Evolutionary conservation across 257 asterid species (phyloP).

Genomic region (Thymus mandschuricus): DNA sequence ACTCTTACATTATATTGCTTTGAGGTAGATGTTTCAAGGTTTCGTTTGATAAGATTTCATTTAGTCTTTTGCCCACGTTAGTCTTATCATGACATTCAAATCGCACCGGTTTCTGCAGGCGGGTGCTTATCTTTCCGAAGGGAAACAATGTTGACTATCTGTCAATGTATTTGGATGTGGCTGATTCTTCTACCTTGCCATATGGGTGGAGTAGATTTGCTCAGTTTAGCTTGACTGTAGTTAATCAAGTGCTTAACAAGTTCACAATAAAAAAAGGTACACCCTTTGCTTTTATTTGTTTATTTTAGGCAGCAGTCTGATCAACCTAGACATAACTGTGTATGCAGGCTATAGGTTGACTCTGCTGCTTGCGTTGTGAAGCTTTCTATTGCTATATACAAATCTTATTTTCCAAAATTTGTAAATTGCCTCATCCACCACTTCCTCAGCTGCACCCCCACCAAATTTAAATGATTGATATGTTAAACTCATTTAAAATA

Average conservation of each 20-base stretch:
- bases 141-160: slow-evolving; percentile 89
- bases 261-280: slow-evolving; percentile 77
- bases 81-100: slow-evolving; percentile 19
- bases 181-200: slow-evolving; percentile 76
- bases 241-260: slow-evolving; percentile 73
- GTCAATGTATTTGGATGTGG: slow-evolving; percentile 93
- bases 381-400: slow-evolving; percentile 15
- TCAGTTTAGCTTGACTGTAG: slow-evolving; percentile 89
- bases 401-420: slow-evolving; percentile 1
- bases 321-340: not conserved
- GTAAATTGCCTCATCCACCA: not conserved
- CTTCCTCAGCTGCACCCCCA: not conserved
- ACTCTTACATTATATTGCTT: not conserved
- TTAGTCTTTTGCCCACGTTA: not conserved
- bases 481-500: slow-evolving; percentile 21
- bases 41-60: not conserved
- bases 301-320: slow-evolving; percentile 16
- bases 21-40: slow-evolving; percentile 17
- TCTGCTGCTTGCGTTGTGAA: not conserved
- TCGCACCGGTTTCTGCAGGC: slow-evolving; percentile 61
- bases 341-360: slow-evolving; percentile 6
- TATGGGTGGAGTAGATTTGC: slow-evolving; percentile 96
- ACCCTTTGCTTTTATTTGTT: slow-evolving; percentile 5
- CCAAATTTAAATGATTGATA: slow-evolving; percentile 6
- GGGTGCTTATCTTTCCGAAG: slow-evolving; percentile 91